Evolutionary conservation across 78 protist genomes (phyloP), one percentile per base, ranked within the genome.

Genomic region (Dictyostelium brefeldianum): DNA sequence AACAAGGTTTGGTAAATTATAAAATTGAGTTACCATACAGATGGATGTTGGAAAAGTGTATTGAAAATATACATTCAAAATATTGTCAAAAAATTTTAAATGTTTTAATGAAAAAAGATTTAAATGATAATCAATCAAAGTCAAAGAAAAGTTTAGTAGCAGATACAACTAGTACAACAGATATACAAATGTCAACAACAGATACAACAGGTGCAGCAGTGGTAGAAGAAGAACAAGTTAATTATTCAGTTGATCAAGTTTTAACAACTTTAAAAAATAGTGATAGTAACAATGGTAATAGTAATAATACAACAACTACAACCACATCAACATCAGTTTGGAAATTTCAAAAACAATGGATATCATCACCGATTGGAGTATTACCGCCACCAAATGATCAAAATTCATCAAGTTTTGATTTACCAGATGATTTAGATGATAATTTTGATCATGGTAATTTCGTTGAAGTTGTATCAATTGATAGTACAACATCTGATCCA

Each of bases 291-390:
- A 47, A 51, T 17, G 15, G 25, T 7, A 77, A 51, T 51, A 77
- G 25, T 29, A 27, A 1, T 53, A 48, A 51, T 51, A 8, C 27
- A 64, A 43, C 67, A 20, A 57, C 67, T 9, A n/a, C 31, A 57
- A 9, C 67, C 1, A 27, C 51, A 77, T 50, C 8, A 77, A 48
- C 1, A 77, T 22, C 27, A 75, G 51, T 10, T 8, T 83, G 91
- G 91, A 47, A 56, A 36, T 22, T 43, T 4, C 64, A 67, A 18
- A 41, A 83, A 27, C 17, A 20, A 50, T 83, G 91, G 91, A 71
- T n/a, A 22, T 77, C 91, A 18, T 83, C 80, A 51, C 91, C 91
- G 36, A 83, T 83, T 73, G 91, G 91, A 67, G 79, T 67, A 22
- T 20, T 71, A 22, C 91, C 91, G 11, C 59, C 51, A 65, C 65